Conservation (phyloP, 73 alveolate species). For the Paramecium sonneborni region DNA sequence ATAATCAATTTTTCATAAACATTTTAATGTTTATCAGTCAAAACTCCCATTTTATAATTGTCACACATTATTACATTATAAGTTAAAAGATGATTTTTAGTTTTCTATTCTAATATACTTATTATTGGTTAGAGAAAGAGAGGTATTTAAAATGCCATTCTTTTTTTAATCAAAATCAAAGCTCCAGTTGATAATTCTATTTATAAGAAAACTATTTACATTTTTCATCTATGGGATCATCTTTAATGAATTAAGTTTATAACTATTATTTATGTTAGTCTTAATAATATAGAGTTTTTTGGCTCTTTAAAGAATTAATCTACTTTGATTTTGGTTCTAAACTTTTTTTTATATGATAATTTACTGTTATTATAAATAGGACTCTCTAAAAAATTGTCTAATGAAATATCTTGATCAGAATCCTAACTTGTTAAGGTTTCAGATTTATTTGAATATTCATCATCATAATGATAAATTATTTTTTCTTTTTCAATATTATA, state of each 20-base stretch:
- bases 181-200: constrained; percentile 27
- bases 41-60: neutral
- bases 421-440: neutral
- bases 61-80: neutral
- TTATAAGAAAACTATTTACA: neutral
- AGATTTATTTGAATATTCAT: neutral
- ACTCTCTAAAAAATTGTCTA: neutral
- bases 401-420: neutral
- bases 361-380: neutral
- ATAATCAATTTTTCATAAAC: neutral
- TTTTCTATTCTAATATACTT: neutral
- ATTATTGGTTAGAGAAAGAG: neutral
- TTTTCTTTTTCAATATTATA: neutral
- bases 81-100: neutral
- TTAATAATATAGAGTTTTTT: neutral
- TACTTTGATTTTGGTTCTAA: neutral
- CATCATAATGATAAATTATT: neutral
- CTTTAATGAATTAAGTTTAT: neutral
- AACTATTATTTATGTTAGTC: neutral
- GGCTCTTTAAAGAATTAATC: neutral
- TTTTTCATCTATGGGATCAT: neutral
- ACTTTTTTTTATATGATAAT: neutral
- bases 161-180: neutral
- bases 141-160: neutral
- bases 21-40: neutral